These are phyloP conservation scores for Cupressus sempervirens DNA, from an alignment of 75 land plant species.

Conservation along the genomic window DNA sequence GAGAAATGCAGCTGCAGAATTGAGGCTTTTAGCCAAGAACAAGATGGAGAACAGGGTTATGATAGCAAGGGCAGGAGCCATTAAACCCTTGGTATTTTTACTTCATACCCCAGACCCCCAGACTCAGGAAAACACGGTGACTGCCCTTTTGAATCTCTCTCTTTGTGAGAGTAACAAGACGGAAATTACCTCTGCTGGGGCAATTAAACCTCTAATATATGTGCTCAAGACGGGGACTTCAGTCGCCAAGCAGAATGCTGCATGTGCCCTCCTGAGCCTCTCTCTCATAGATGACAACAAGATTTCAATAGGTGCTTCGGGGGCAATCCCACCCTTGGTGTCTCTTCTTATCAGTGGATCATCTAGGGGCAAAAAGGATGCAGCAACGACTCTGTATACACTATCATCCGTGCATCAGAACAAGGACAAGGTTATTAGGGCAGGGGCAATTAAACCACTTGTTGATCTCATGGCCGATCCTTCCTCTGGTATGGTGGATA, in stretches of 20 bases:
- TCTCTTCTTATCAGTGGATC: slow-evolving; percentile 51
- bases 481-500: slow-evolving; percentile 71
- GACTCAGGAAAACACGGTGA: slow-evolving; percentile 68
- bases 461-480: slow-evolving; percentile 68
- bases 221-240: slow-evolving; percentile 57
- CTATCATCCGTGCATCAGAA: slow-evolving; percentile 53
- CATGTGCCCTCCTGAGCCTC: slow-evolving; percentile 64
- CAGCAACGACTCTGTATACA: slow-evolving; percentile 61
- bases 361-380: slow-evolving; percentile 79
- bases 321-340: slow-evolving; percentile 71
- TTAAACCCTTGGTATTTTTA: slow-evolving; percentile 50
- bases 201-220: slow-evolving; percentile 50
- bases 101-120: slow-evolving; percentile 45
- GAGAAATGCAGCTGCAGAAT: slow-evolving; percentile 53
- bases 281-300: slow-evolving; percentile 57
- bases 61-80: slow-evolving; percentile 72
- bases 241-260: slow-evolving; percentile 72
- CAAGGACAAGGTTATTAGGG: slow-evolving; percentile 53
- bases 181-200: slow-evolving; percentile 53
- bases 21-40: slow-evolving; percentile 66
- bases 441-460: slow-evolving; percentile 68
- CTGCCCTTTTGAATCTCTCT: slow-evolving; percentile 76
- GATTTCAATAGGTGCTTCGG: slow-evolving; percentile 58
- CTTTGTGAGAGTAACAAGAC: slow-evolving; percentile 71
- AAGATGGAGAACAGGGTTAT: slow-evolving; percentile 52